Base-by-base conservation (phyloP, 371 early-diverging fungal genomes). In the Massospora cicadina region DNA sequence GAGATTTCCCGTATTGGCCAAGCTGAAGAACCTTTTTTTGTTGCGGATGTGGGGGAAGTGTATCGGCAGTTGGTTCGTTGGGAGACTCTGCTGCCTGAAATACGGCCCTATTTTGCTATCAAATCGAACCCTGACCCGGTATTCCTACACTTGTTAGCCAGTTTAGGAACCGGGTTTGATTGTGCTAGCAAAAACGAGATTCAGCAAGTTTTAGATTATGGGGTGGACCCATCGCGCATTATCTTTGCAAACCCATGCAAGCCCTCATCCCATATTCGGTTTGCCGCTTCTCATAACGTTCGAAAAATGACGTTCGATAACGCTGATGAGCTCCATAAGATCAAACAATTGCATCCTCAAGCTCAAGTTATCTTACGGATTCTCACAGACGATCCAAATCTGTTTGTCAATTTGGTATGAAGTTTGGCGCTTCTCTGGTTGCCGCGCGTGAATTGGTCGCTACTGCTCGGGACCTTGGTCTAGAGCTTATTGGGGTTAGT, bases 191-290 rank as follows among this genome's bases (percentile, higher is more conserved):
- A 82, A 70, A 78, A 78, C 53, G 98, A 98, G 78, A 88, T 96
- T 63, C 84, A 90, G 67, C 79, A 80, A 62, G 88, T 88, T 55
- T 78, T 95, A 64, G 76, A 80, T 33, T 71, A 81, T 55, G 93
- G 92, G 63, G 89, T 86, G 1, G 81, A 82, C 57, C 79, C 93
- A 21, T 73, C 73, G 30, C 80, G 87, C 61, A 87, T 98, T 70
- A 94, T 98, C 71, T 98, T 92, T 68, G 98, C 98, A 66, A 95
- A 98, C 76, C 96, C 98, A 33, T 96, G 97, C 82, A 98, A 98
- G 79, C 94, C 91, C 67, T 81, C 84, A 25, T 93, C 94, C 21
- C 93, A 91, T 72, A 83, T 98, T 69, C 87, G 88, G 63, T 93
- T 79, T 68, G 93, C 97, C 7, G 76, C 77, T 29, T 75, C 79